Base-by-base conservation (phyloP, 768 basidiomycete species). In the Chiua virens region DNA sequence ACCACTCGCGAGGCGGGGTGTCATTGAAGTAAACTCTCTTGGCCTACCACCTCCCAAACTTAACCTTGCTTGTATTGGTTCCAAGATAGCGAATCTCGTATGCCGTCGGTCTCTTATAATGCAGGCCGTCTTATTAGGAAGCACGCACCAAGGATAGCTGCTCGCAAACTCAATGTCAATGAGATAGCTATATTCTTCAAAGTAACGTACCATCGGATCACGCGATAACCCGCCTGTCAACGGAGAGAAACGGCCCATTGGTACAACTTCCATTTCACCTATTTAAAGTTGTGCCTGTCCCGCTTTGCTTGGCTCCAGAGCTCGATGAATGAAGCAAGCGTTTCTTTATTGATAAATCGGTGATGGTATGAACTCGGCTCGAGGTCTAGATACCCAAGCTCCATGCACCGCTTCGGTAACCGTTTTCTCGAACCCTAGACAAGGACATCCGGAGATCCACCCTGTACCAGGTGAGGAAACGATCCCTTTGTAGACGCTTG, bases 241-340 rank as follows among this genome's bases (percentile, higher is more conserved):
- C 47, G 47, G 69, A 71, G 22, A 63, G 30, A 30, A 30, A 30
- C 10, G 5, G 30, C 13, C 30, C 13, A 30, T 3, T 14, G 30
- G 30, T 15, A 64, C 37, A 18, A 71, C 63, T 56, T 64, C 70
- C 52, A 65, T 70, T 52, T 49, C 62, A 10, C 17, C 34, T 34
- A 34, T 34, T 34, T 34, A 68, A 59, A 11, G 64, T 64, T 2
- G 58, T 58, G 20, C 61, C 59, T 27, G 59, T n/a, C 65, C 71
- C 22, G 60, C 62, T 52, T 69, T 67, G 8, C 60, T 50, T 45
- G 64, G 54, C 37, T 68, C 57, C 52, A 78, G 52, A 14, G 71
- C 75, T 62, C 4, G 76, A 74, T 28, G 73, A 70, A 17, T 64
- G 63, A 20, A 74, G 72, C 41, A 61, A 53, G 7, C 8, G 47